Base-by-base conservation (phyloP, 148 eudicot genomes). In the Talinum fruticosum region DNA sequence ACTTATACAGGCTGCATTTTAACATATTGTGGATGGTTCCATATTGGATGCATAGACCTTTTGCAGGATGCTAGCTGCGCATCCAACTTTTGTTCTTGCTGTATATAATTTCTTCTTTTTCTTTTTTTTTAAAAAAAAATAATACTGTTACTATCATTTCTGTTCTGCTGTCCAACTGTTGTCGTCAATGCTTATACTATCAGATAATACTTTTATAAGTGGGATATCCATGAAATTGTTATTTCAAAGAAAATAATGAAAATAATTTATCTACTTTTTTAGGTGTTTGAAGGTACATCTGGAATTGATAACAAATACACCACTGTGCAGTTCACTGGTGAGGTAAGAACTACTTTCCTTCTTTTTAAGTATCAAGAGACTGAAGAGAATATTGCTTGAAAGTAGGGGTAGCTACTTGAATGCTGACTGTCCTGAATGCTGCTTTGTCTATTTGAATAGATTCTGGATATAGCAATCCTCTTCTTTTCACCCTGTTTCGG, bases 1-100 rank as follows among this genome's bases (percentile, higher is more conserved):
- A 41, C 45, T 41, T 41, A 21, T 49, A 49, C 16, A 0, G 28
- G 53, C 14, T 65, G 59, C 34, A 67, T 67, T 34, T n/a, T 91
- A 91, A 76, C 80, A 37, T 41, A 41, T 41, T 41, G n/a, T n/a
- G n/a, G n/a, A n/a, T n/a, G n/a, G n/a, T n/a, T n/a, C n/a, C n/a
- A n/a, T n/a, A n/a, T n/a, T n/a, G n/a, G n/a, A n/a, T n/a, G n/a
- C n/a, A n/a, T n/a, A n/a, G n/a, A n/a, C n/a, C n/a, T n/a, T n/a
- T n/a, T n/a, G n/a, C n/a, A n/a, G n/a, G n/a, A n/a, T n/a, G n/a
- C n/a, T n/a, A n/a, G n/a, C n/a, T n/a, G n/a, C n/a, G n/a, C n/a
- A n/a, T n/a, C n/a, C n/a, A n/a, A n/a, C n/a, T n/a, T n/a, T n/a
- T n/a, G n/a, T n/a, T n/a, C n/a, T n/a, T n/a, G n/a, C n/a, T n/a